Conservation (phyloP, 495 filamentous ascomycete genomes). For the Eremomyces bilateralis region DNA sequence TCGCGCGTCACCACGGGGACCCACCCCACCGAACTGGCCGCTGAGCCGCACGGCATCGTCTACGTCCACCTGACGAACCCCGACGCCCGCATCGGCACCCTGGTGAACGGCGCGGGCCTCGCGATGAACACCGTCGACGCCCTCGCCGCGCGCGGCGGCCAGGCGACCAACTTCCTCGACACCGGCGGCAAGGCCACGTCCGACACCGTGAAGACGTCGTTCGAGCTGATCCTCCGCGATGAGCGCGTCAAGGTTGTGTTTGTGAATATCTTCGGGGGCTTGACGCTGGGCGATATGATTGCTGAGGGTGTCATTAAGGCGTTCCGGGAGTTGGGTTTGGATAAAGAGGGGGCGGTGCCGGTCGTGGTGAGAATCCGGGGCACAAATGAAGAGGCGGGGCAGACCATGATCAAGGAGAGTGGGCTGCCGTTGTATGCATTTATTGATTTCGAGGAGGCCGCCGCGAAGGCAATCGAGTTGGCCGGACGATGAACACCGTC, state of each 20-base stretch:
- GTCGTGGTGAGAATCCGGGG: conserved; percentile 71
- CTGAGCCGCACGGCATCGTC: conserved; percentile 50
- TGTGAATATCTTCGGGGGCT: conserved; percentile 79
- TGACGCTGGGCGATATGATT: conserved; percentile 78
- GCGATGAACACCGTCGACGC: conserved; percentile 87
- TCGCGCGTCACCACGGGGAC: conserved; percentile 29
- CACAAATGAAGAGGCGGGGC: conserved; percentile 58
- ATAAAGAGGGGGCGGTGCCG: conserved; percentile 25
- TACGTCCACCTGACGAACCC: conserved; percentile 31
- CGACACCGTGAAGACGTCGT: conserved; percentile 60
- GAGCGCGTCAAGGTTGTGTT: conserved; percentile 50
- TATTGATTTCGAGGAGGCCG: conserved; percentile 66
- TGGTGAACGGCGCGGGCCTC: conserved; percentile 75
- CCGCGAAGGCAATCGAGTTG: conserved; percentile 48
- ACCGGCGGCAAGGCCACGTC: conserved; percentile 78
- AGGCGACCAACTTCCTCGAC: conserved; percentile 61
- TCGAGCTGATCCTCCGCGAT: conserved; percentile 50
- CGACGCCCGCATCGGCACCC: conserved; percentile 39
- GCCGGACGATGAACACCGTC: too few relatives aligned
- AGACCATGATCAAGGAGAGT: conserved; percentile 56
- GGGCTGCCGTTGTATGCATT: conserved; percentile 52
- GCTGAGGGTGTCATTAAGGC: conserved; percentile 61
- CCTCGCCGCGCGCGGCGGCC: conserved; percentile 37
- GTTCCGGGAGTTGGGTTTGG: conserved; percentile 46
- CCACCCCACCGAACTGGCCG: conserved; percentile 37